phyloP scores from a whole-genome alignment of 345 rosid species.

The Lepidium didymum region DNA sequence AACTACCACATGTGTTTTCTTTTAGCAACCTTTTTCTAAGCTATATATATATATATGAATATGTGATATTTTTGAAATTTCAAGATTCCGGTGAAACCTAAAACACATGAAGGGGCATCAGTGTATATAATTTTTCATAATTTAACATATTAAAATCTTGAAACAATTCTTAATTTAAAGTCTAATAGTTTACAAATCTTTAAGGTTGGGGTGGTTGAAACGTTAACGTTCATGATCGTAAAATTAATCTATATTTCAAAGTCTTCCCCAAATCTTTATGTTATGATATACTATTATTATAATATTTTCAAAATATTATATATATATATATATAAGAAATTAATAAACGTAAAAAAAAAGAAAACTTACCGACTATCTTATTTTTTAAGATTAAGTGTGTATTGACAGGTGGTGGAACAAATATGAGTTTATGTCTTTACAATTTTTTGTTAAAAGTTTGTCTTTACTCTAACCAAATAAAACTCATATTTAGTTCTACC shows the following conservation, averaged over 20 bases:
- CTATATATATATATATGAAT: neutral
- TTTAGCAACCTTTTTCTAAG: neutral
- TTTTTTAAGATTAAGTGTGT: constrained; percentile 23
- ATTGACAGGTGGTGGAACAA: constrained; percentile 36
- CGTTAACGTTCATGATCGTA: neutral
- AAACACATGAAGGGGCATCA: neutral
- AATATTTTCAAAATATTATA: no score
- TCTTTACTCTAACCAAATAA: neutral
- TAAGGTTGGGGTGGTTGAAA: neutral
- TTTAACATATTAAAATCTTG: neutral
- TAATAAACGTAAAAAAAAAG: neutral
- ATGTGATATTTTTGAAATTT: neutral
- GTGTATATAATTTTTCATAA: neutral
- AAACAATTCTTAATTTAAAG: neutral
- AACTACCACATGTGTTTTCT: neutral
- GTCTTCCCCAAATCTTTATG: no score
- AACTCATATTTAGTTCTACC: constrained; percentile 32
- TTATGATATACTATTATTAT: no score
- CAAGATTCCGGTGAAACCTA: neutral
- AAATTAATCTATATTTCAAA: neutral
- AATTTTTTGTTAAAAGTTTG: no score
- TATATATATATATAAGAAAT: no score
- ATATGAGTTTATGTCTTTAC: constrained; percentile 19
- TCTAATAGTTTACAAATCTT: neutral
- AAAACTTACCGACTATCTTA: neutral